phyloP scores from a whole-genome alignment of 106 monocot genomes.

The Allium sativum region DNA sequence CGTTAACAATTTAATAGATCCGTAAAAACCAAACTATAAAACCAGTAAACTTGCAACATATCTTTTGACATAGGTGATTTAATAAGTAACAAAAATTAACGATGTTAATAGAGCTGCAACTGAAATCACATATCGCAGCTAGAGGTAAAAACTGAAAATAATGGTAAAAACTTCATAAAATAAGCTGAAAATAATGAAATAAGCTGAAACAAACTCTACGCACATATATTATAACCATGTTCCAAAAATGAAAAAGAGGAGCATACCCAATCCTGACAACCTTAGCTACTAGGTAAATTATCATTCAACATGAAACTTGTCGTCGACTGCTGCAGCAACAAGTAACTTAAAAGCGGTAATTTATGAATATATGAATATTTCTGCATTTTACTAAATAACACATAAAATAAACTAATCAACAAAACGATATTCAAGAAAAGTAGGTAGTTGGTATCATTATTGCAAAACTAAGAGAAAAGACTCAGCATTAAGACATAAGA shows the following conservation, averaged over 20 bases:
- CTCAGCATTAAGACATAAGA: not conserved
- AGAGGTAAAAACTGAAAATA: too few relatives aligned
- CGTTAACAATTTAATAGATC: too few relatives aligned
- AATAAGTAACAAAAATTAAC: too few relatives aligned
- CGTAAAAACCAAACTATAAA: too few relatives aligned
- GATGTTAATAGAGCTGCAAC: too few relatives aligned
- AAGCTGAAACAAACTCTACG: not conserved
- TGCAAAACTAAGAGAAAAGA: too few relatives aligned
- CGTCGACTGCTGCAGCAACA: not conserved
- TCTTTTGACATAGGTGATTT: too few relatives aligned
- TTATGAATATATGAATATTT: not conserved
- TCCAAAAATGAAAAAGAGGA: not conserved
- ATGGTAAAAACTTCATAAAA: too few relatives aligned
- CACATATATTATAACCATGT: not conserved
- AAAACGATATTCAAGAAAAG: not conserved
- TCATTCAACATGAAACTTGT: not conserved
- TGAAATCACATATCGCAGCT: too few relatives aligned
- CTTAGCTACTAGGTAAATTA: conserved; percentile 5
- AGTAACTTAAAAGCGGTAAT: not conserved
- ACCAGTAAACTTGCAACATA: too few relatives aligned
- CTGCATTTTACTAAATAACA: not conserved
- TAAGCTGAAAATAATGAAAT: too few relatives aligned
- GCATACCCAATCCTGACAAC: conserved; percentile 60
- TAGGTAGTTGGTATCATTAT: not conserved
- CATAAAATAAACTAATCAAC: too few relatives aligned